phyloP scores from a whole-genome alignment of 2,329 filamentous ascomycete genomes.

The Aphanocladium album region DNA sequence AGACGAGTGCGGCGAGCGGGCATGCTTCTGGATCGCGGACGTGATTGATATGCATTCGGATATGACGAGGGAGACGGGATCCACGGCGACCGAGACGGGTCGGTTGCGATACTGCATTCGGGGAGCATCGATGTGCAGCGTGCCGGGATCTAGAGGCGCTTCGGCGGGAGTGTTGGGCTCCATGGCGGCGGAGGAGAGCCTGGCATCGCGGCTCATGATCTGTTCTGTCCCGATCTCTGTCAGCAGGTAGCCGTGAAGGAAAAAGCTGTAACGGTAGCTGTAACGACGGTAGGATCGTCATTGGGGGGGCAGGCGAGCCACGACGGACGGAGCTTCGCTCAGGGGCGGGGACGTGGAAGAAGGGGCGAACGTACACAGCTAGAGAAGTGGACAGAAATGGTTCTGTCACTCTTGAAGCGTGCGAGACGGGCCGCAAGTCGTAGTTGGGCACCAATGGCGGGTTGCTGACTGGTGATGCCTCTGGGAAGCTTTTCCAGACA shows the following conservation, averaged over 20 bases:
- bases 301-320: not conserved
- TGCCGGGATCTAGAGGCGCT: slow-evolving; percentile 1
- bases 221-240: slow-evolving; percentile 8
- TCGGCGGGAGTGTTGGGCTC: slow-evolving; percentile 15
- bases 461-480: slow-evolving; percentile 8
- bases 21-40: slow-evolving; percentile 96
- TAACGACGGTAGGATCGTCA: not conserved
- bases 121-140: slow-evolving; percentile 27
- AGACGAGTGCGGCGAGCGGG: slow-evolving; percentile 90
- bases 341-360: not conserved
- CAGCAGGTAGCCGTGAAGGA: not conserved
- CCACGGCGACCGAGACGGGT: slow-evolving; percentile 73
- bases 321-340: not conserved
- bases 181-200: slow-evolving; percentile 20
- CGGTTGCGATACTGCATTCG: slow-evolving; percentile 57
- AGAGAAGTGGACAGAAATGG: not conserved
- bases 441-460: slow-evolving; percentile 8
- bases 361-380: not conserved
- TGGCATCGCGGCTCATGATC: slow-evolving; percentile 31
- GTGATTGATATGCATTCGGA: slow-evolving; percentile 99
- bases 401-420: not conserved
- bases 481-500: not conserved
- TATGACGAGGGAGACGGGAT: slow-evolving; percentile 88
- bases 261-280: not conserved
- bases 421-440: slow-evolving; percentile 3